A percentile compares a stretch with the other conserved stretches of the same genome.
These are phyloP conservation scores for Trichocomaceae sp. DNA, from an alignment of 2,329 filamentous ascomycete genomes.

Conservation along the genomic window DNA sequence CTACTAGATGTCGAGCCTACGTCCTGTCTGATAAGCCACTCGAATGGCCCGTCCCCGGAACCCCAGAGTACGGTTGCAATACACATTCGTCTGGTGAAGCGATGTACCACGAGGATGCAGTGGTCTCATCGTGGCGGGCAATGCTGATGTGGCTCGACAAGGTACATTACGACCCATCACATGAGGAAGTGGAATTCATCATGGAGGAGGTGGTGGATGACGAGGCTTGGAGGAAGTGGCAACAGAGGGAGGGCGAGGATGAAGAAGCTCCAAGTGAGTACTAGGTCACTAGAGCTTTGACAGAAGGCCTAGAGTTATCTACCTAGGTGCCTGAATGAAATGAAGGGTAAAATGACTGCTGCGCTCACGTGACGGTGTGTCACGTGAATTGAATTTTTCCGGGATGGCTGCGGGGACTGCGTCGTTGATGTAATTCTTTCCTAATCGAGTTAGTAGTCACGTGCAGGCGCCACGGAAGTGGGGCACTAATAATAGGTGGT, in stretches of 20 bases:
- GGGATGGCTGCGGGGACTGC: too few relatives aligned
- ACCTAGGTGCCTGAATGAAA: too few relatives aligned
- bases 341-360: too few relatives aligned
- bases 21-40: constrained; percentile 47
- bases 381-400: too few relatives aligned
- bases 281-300: too few relatives aligned
- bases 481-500: too few relatives aligned
- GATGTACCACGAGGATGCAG: constrained; percentile 54
- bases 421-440: too few relatives aligned
- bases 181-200: constrained; percentile 33
- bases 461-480: too few relatives aligned
- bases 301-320: too few relatives aligned
- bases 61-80: constrained; percentile 56
- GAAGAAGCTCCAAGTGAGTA: not conserved
- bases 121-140: constrained; percentile 48
- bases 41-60: constrained; percentile 49
- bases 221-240: constrained; percentile 12
- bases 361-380: too few relatives aligned
- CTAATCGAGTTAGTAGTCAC: too few relatives aligned
- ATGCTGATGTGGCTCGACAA: constrained; percentile 58
- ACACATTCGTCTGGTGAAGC: constrained; percentile 62
- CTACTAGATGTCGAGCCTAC: constrained; percentile 57
- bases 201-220: constrained; percentile 20
- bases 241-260: not conserved
- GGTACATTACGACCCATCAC: constrained; percentile 43